These are phyloP conservation scores for Crithidia mellificae DNA, from an alignment of 208 protist species.

Conservation along the genomic window DNA sequence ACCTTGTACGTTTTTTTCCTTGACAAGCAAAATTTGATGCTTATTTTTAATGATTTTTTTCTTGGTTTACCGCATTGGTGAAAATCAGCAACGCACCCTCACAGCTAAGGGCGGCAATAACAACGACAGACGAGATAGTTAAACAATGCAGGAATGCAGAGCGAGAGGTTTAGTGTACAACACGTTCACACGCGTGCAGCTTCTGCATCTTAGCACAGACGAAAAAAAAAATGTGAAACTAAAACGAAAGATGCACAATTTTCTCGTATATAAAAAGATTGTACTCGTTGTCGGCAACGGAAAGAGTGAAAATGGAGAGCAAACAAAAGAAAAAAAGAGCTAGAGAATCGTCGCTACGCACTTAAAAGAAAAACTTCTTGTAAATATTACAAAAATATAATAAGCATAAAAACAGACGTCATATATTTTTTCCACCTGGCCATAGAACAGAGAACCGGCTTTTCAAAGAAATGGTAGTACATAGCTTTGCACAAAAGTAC, in stretches of 20 bases:
- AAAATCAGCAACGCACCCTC: slow-evolving; percentile 8
- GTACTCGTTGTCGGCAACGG: neutral
- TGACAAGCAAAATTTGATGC: too few species aligned
- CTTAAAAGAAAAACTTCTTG: neutral
- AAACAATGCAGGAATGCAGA: neutral
- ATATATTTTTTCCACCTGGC: too few species aligned
- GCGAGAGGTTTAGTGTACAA: slow-evolving; percentile 1
- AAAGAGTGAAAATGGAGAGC: neutral
- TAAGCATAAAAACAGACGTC: too few species aligned
- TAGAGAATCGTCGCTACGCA: neutral
- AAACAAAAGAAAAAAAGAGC: neutral
- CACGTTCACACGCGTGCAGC: neutral
- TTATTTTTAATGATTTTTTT: too few species aligned
- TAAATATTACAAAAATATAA: neutral
- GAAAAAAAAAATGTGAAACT: too few species aligned
- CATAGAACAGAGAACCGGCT: too few species aligned
- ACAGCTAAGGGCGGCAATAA: slow-evolving; percentile 1
- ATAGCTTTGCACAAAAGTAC: too few species aligned
- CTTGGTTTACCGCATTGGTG: slow-evolving; percentile 12
- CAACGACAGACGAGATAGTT: neutral
- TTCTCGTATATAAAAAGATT: neutral
- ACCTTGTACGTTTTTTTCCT: too few species aligned
- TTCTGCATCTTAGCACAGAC: neutral
- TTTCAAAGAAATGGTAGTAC: too few species aligned
- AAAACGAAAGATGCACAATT: too few species aligned